A percentile compares a stretch with the other conserved stretches of the same genome.
Evolutionary conservation across 2,329 filamentous ascomycete genomes (phyloP).

Genomic region (Sphaerostilbella broomeana): DNA sequence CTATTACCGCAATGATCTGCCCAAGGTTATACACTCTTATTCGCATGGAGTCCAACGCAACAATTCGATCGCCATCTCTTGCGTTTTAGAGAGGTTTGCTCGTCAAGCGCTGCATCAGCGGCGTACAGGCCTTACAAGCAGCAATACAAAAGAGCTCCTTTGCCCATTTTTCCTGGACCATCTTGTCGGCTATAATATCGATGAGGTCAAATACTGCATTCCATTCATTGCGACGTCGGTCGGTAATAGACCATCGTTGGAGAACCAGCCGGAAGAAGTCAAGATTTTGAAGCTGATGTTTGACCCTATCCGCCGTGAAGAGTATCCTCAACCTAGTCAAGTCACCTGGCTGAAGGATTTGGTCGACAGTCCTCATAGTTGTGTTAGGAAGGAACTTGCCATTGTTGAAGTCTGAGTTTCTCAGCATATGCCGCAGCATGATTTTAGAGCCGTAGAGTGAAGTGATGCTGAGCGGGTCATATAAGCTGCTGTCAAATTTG

Average conservation of each 20-base stretch:
- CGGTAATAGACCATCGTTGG: constrained; percentile 11
- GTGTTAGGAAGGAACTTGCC: not conserved
- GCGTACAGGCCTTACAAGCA: constrained; percentile 20
- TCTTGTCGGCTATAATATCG: constrained; percentile 9
- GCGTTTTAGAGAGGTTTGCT: not conserved
- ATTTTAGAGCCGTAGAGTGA: constrained; percentile 28
- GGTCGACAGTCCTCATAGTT: constrained; percentile 19
- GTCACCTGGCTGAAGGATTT: constrained; percentile 24
- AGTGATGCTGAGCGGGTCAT: constrained; percentile 30
- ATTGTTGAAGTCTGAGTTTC: not conserved
- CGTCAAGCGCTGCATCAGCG: constrained; percentile 10
- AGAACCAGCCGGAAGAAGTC: constrained; percentile 15
- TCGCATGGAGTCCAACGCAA: not conserved
- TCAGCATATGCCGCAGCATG: constrained; percentile 19
- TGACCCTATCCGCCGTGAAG: constrained; percentile 12
- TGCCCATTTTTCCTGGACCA: constrained; percentile 21
- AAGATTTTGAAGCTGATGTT: constrained; percentile 18
- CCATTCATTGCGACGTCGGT: not conserved
- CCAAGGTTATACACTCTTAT: not conserved
- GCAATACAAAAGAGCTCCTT: constrained; percentile 21
- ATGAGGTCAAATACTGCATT: not conserved
- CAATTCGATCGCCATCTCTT: not conserved
- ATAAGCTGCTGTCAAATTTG: constrained; percentile 24
- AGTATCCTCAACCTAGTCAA: constrained; percentile 14
- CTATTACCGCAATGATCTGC: not conserved